phyloP scores from a whole-genome alignment of 2,329 filamentous ascomycete genomes.

The Neonectria coccinea region DNA sequence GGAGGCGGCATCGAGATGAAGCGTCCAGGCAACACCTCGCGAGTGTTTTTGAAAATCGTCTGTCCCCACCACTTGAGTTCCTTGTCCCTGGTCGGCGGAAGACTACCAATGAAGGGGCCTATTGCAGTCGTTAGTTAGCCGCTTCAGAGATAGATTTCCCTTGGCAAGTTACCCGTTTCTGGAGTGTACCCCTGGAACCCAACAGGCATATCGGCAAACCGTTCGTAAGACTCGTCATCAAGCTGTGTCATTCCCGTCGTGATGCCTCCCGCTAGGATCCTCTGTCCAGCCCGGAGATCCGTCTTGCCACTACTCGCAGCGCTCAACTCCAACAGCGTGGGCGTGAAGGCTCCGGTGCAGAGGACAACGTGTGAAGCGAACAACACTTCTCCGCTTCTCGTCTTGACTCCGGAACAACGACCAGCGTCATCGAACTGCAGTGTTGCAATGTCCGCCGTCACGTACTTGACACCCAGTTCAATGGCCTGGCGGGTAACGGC shows the following conservation, averaged over 20 bases:
- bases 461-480: constrained; percentile 69
- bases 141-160: constrained; percentile 27
- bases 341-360: constrained; percentile 69
- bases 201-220: constrained; percentile 63
- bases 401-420: constrained; percentile 61
- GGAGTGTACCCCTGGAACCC: constrained; percentile 57
- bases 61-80: constrained; percentile 72
- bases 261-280: constrained; percentile 70
- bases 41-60: constrained; percentile 68
- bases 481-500: constrained; percentile 66
- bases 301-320: constrained; percentile 59
- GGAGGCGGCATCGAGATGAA: constrained; percentile 68
- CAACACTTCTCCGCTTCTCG: constrained; percentile 57
- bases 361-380: constrained; percentile 65
- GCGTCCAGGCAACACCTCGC: constrained; percentile 63
- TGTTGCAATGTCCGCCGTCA: constrained; percentile 62
- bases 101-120: constrained; percentile 68
- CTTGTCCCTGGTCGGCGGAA: constrained; percentile 64
- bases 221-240: constrained; percentile 57
- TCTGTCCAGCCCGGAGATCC: constrained; percentile 62
- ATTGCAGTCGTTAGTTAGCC: constrained; percentile 48
- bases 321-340: constrained; percentile 65
- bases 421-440: constrained; percentile 60
- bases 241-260: constrained; percentile 69
- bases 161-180: constrained; percentile 44